A percentile compares a stretch with the other conserved stretches of the same genome.
These are phyloP conservation scores for Amaranthus palmeri DNA, from an alignment of 148 eudicot genomes.

Conservation along the genomic window DNA sequence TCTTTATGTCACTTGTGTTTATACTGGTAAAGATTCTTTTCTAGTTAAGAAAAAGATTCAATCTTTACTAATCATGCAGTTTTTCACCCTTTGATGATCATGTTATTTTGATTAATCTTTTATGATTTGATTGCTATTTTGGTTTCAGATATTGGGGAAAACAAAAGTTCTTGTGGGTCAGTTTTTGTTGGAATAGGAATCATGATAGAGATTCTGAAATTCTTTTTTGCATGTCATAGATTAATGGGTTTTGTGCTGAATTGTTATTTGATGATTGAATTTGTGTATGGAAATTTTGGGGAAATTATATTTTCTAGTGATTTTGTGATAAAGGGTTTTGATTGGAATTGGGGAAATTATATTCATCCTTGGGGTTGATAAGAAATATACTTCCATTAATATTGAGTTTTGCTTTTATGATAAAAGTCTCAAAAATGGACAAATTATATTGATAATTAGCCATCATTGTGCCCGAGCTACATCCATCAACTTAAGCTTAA, in stretches of 20 bases:
- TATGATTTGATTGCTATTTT: no score
- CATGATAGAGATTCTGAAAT: not conserved
- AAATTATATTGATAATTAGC: not conserved
- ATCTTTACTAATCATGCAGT: not conserved
- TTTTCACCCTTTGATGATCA: not conserved
- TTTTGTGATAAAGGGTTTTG: slow-evolving; percentile 1
- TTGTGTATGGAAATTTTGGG: not conserved
- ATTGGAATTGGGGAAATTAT: not conserved
- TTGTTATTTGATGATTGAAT: not conserved
- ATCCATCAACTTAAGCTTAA: no score
- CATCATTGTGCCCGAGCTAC: no score
- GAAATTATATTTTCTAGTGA: not conserved
- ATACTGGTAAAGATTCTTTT: slow-evolving; percentile 44
- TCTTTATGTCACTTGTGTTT: slow-evolving; percentile 80
- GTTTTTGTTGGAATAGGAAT: not conserved
- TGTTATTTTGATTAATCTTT: not conserved
- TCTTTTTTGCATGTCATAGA: not conserved
- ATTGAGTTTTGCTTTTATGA: not conserved
- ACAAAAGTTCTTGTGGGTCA: no score
- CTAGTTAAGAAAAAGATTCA: no score
- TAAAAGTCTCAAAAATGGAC: not conserved
- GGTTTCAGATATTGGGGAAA: no score
- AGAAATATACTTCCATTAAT: not conserved
- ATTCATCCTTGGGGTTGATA: no score
- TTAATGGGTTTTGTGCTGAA: not conserved